Conservation (phyloP, 495 filamentous ascomycete genomes). For the Lichenothelia convexa region DNA sequence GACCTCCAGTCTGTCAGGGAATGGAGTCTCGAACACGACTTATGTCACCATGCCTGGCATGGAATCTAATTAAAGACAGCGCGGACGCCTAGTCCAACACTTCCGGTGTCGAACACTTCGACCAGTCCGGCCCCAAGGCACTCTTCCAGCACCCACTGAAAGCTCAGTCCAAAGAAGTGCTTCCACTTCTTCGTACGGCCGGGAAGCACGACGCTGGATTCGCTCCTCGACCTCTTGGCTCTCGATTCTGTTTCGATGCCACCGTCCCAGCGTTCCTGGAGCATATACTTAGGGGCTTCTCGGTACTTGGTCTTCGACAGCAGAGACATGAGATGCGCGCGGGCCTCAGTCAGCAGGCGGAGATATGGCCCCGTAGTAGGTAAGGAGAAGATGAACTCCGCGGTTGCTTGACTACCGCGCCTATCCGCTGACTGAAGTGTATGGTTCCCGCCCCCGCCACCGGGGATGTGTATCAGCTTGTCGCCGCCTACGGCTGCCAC, state of each 20-base stretch:
- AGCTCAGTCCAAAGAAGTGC: slow-evolving; percentile 54
- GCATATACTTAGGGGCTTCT: slow-evolving; percentile 45
- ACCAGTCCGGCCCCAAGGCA: slow-evolving; percentile 62
- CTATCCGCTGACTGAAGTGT: neutral
- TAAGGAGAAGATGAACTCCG: slow-evolving; percentile 41
- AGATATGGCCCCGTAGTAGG: slow-evolving; percentile 60
- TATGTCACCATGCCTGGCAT: too few relatives aligned
- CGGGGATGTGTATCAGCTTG: slow-evolving; percentile 32
- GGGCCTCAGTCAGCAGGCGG: slow-evolving; percentile 45
- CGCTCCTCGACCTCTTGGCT: slow-evolving; percentile 47
- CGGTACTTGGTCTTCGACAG: slow-evolving; percentile 38
- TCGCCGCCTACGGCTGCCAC: slow-evolving; percentile 43
- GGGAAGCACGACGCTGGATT: slow-evolving; percentile 51
- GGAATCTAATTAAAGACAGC: too few relatives aligned
- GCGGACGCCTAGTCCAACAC: too few relatives aligned
- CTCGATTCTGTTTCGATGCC: slow-evolving; percentile 39
- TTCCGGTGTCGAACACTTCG: slow-evolving; percentile 72
- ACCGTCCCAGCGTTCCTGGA: slow-evolving; percentile 70
- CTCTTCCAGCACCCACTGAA: slow-evolving; percentile 64
- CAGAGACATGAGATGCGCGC: slow-evolving; percentile 45
- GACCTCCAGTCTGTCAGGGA: too few relatives aligned
- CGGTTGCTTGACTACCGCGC: neutral
- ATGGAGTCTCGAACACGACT: too few relatives aligned
- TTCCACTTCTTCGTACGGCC: slow-evolving; percentile 72
- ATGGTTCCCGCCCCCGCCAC: slow-evolving; percentile 26